Percentiles rank a stretch among this genome's conserved stretches.
Evolutionary conservation across 2,329 filamentous ascomycete genomes (phyloP).

Genomic region (Hypoxylon sp.): DNA sequence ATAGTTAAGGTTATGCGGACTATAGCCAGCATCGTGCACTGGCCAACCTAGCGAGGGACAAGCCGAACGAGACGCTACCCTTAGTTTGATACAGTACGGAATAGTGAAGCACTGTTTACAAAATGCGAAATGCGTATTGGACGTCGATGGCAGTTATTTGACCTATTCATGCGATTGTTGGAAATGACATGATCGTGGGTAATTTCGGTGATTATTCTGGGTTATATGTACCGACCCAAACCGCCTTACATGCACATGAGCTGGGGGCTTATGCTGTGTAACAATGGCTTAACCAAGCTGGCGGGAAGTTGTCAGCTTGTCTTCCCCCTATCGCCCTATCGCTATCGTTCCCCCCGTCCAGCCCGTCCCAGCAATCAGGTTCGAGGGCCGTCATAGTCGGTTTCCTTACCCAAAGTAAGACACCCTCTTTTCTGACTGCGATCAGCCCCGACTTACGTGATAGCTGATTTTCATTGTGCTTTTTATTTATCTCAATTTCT

Average conservation of each 20-base stretch:
- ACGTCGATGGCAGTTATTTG: background rate
- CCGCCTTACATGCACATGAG: slow-evolving; percentile 13
- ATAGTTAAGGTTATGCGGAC: slow-evolving; percentile 20
- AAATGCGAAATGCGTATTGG: slow-evolving; percentile 15
- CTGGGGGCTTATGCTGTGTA: slow-evolving; percentile 34
- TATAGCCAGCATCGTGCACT: slow-evolving; percentile 16
- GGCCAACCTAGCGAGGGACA: slow-evolving; percentile 6
- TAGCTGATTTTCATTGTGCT: background rate
- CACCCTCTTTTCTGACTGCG: background rate
- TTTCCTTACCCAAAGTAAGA: slow-evolving; percentile 1
- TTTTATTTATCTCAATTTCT: background rate
- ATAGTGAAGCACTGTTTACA: background rate
- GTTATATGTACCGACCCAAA: slow-evolving; percentile 24
- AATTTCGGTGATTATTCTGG: slow-evolving; percentile 23
- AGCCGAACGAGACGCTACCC: background rate
- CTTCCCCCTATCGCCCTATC: slow-evolving; percentile 8
- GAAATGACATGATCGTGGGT: slow-evolving; percentile 17
- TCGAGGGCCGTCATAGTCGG: background rate
- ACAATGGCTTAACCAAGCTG: slow-evolving; percentile 34
- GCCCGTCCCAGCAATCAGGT: slow-evolving; percentile 10
- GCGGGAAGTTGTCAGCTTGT: slow-evolving; percentile 16
- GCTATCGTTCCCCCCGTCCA: too few relatives aligned
- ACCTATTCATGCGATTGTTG: background rate
- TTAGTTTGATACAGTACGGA: background rate
- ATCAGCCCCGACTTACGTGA: background rate